Percentiles rank a stretch among this genome's conserved stretches.
Evolutionary conservation across 2,329 filamentous ascomycete species (phyloP).

Genomic region (Cryphonectria parasitica): DNA sequence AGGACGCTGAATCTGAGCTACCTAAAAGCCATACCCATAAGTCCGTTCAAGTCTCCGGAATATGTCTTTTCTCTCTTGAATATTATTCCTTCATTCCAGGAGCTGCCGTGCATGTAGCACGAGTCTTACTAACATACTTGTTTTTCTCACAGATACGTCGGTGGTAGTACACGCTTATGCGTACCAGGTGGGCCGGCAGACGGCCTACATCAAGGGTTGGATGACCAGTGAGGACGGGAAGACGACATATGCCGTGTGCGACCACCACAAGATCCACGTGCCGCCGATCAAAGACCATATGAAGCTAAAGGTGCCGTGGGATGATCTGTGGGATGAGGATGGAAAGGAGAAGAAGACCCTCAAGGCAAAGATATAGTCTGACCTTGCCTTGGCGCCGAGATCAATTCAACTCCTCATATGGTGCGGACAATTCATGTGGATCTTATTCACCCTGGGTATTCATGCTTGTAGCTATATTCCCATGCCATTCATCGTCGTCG

Average conservation of each 20-base stretch:
- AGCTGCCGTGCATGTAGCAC: not conserved
- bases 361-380: constrained; percentile 26
- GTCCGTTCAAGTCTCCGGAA: constrained; percentile 31
- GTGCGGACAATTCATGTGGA: not conserved
- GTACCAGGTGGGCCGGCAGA: constrained; percentile 51
- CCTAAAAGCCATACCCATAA: constrained; percentile 51
- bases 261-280: constrained; percentile 56
- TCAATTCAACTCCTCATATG: not conserved
- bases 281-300: constrained; percentile 45
- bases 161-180: constrained; percentile 48
- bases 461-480: not conserved
- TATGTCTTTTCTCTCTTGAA: no score
- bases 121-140: not conserved
- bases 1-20: constrained; percentile 55
- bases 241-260: constrained; percentile 51
- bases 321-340: constrained; percentile 44
- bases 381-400: not conserved
- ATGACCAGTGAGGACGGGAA: constrained; percentile 55
- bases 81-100: no score
- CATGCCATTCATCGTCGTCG: not conserved
- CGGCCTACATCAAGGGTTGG: constrained; percentile 54
- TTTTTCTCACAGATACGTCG: constrained; percentile 36
- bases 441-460: not conserved
- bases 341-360: constrained; percentile 24
- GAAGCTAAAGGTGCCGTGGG: constrained; percentile 45